Evolutionary conservation across 2,329 filamentous ascomycete species (phyloP).

Genomic region (Lizonia empirigonia): DNA sequence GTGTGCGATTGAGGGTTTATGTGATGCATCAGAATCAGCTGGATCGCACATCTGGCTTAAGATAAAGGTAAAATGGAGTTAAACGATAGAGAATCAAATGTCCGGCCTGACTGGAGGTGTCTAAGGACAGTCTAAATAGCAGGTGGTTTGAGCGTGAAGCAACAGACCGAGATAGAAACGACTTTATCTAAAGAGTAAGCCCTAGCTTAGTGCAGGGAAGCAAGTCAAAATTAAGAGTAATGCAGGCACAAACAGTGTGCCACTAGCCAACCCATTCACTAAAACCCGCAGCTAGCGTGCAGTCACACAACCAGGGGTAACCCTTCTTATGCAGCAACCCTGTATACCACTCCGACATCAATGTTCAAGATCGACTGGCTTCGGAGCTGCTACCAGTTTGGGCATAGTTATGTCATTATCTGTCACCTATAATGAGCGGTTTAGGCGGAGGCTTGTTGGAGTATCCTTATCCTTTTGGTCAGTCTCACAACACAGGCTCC

Average conservation of each 20-base stretch:
- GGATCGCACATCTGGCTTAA: too few relatives aligned
- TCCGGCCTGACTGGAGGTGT: not conserved
- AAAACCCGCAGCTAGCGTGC: not conserved
- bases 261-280: not conserved
- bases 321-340: not conserved
- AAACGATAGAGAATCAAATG: not conserved
- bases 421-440: not conserved
- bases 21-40: not conserved
- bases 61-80: too few relatives aligned
- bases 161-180: not conserved
- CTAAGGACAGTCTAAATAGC: not conserved
- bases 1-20: not conserved
- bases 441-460: too few relatives aligned
- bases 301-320: not conserved
- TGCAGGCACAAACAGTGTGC: not conserved
- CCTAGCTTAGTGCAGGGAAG: not conserved
- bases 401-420: not conserved
- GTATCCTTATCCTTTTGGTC: too few relatives aligned
- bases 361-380: not conserved
- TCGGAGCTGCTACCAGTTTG: not conserved
- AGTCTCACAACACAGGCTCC: too few relatives aligned
- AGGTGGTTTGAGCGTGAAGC: not conserved
- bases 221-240: not conserved
- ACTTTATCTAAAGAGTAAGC: not conserved
- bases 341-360: not conserved